phyloP scores from a whole-genome alignment of 148 eudicot species.

The Chenopodium quinoa region DNA sequence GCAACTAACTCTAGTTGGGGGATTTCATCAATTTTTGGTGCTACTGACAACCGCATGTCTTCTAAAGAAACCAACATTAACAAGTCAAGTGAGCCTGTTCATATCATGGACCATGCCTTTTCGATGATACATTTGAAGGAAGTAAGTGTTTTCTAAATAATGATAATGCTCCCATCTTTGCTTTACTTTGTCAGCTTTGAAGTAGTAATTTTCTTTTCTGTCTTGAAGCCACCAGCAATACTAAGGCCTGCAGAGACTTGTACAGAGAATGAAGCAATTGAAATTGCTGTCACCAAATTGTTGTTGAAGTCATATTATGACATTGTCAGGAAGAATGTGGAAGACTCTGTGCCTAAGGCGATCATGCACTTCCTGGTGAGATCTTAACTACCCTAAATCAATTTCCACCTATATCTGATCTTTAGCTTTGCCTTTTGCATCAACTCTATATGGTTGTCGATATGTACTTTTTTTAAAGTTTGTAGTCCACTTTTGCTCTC shows the following conservation, averaged over 20 bases:
- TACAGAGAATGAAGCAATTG: slow-evolving; percentile 78
- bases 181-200: background rate
- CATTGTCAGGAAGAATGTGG: slow-evolving; percentile 89
- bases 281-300: slow-evolving; percentile 77
- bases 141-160: slow-evolving; percentile 34
- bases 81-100: slow-evolving; percentile 62
- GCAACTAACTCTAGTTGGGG: slow-evolving; percentile 66
- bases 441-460: background rate
- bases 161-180: background rate
- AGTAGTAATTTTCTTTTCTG: slow-evolving; percentile 9
- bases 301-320: slow-evolving; percentile 90
- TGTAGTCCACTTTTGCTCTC: background rate
- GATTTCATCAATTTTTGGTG: slow-evolving; percentile 79
- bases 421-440: background rate
- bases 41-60: slow-evolving; percentile 52
- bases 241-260: slow-evolving; percentile 86
- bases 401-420: background rate
- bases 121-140: slow-evolving; percentile 90
- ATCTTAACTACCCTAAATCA: background rate
- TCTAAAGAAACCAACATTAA: slow-evolving; percentile 46
- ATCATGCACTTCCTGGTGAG: slow-evolving; percentile 99
- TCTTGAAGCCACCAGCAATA: slow-evolving; percentile 76
- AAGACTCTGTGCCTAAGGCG: slow-evolving; percentile 92
- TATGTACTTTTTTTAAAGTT: background rate
- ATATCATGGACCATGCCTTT: slow-evolving; percentile 50